A percentile compares a stretch with the other conserved stretches of the same genome.
Evolutionary conservation across 352 stramenopile genomes (phyloP).

Genomic region (Globisporangium mamillatum): DNA sequence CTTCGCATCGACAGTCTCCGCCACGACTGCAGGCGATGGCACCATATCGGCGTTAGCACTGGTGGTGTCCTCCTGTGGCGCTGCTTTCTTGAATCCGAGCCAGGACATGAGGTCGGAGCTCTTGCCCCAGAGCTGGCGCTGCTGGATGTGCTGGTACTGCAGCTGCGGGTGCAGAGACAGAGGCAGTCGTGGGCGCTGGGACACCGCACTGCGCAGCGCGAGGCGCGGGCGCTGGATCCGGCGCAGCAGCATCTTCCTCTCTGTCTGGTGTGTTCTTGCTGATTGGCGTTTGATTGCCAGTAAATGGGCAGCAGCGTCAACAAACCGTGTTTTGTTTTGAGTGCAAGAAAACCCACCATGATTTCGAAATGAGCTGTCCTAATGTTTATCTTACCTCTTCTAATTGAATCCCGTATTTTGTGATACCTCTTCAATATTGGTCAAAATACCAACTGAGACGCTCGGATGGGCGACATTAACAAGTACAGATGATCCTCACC

Average conservation of each 20-base stretch:
- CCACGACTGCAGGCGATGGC: neutral
- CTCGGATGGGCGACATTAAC: too few species aligned
- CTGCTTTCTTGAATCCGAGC: conserved; percentile 22
- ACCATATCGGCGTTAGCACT: neutral
- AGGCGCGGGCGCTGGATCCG: conserved; percentile 9
- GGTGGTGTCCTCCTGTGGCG: neutral
- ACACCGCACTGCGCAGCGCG: conserved; percentile 4
- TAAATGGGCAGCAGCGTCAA: too few species aligned
- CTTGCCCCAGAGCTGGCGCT: conserved; percentile 32
- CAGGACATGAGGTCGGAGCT: conserved; percentile 36
- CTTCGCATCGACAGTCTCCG: too few species aligned
- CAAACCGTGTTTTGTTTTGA: too few species aligned
- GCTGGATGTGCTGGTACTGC: conserved; percentile 15
- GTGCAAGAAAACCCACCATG: too few species aligned
- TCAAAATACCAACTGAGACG: too few species aligned
- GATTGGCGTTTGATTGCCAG: too few species aligned
- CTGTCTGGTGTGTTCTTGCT: neutral
- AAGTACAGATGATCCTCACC: too few species aligned
- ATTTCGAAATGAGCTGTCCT: too few species aligned
- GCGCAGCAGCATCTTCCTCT: conserved; percentile 24
- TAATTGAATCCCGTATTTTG: too few species aligned
- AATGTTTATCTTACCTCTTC: too few species aligned
- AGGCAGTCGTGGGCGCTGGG: neutral
- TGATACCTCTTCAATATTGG: too few species aligned
- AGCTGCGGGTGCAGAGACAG: neutral